Evolutionary conservation across 164 flowering plant species (phyloP).

Genomic region (Echeveria elegans): DNA sequence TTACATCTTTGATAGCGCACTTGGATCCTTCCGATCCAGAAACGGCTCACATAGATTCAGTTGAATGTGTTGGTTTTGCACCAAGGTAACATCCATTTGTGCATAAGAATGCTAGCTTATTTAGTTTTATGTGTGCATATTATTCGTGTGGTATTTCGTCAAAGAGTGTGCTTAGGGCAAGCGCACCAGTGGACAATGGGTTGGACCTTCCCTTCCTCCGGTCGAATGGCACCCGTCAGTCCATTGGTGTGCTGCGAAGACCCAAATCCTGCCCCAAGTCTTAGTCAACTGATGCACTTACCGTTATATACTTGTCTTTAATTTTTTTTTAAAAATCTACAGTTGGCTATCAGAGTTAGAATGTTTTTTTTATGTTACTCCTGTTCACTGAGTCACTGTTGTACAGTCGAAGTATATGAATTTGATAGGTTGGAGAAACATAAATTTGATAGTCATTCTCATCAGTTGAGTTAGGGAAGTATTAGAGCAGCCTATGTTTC

Average conservation of each 20-base stretch:
- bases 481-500: too few relatives aligned
- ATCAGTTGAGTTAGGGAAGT: too few relatives aligned
- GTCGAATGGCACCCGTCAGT: too few relatives aligned
- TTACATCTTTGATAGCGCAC: slow-evolving; percentile 59
- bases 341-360: background rate
- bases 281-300: too few relatives aligned
- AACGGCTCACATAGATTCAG: slow-evolving; percentile 59
- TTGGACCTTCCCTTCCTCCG: too few relatives aligned
- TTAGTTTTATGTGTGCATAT: background rate
- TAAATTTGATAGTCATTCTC: too few relatives aligned
- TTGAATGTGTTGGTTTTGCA: slow-evolving; percentile 67
- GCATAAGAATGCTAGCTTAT: background rate
- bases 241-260: too few relatives aligned
- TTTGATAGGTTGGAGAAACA: too few relatives aligned
- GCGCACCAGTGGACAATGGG: too few relatives aligned
- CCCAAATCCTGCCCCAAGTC: too few relatives aligned
- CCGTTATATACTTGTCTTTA: too few relatives aligned
- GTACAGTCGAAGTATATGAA: background rate
- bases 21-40: slow-evolving; percentile 36
- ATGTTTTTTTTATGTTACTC: background rate
- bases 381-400: background rate
- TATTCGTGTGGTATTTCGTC: background rate
- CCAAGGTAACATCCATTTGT: slow-evolving; percentile 29
- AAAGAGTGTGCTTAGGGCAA: background rate
- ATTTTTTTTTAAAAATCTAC: too few relatives aligned